Evolutionary conservation across 2,329 filamentous ascomycete species (phyloP).

Genomic region (Aspergillus felis): DNA sequence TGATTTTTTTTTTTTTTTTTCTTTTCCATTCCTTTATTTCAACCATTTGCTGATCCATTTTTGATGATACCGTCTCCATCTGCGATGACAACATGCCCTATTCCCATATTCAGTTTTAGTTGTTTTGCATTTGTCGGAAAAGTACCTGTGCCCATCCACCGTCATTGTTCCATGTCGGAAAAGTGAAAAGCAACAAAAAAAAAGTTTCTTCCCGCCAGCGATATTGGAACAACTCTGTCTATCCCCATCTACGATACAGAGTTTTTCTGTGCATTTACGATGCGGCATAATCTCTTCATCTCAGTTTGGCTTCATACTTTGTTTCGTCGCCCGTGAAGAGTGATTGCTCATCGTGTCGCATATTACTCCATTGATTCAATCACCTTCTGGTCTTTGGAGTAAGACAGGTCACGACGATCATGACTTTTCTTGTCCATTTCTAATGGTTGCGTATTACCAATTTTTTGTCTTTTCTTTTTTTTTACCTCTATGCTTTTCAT

Average conservation of each 20-base stretch:
- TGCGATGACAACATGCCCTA: constrained; percentile 25
- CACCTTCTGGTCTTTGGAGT: constrained; percentile 15
- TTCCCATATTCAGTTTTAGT: constrained; percentile 29
- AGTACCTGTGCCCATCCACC: constrained; percentile 28
- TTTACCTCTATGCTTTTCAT: constrained; percentile 12
- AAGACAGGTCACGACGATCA: constrained; percentile 34
- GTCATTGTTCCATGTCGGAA: constrained; percentile 27
- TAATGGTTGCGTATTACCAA: constrained; percentile 20
- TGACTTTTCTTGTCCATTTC: constrained; percentile 32
- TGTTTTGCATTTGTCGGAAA: constrained; percentile 28
- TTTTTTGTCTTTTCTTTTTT: constrained; percentile 21
- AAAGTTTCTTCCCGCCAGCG: constrained; percentile 23
- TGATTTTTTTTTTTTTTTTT: constrained; percentile 24
- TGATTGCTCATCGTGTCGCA: constrained; percentile 14
- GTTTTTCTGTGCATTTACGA: constrained; percentile 12
- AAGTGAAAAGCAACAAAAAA: constrained; percentile 32
- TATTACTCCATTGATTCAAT: constrained; percentile 8
- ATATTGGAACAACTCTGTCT: constrained; percentile 20
- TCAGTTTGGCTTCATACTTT: constrained; percentile 11
- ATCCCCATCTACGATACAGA: constrained; percentile 13
- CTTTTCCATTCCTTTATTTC: constrained; percentile 19
- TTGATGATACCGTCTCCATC: constrained; percentile 29
- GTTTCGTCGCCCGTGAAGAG: constrained; percentile 11
- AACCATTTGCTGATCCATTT: constrained; percentile 14
- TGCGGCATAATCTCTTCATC: constrained; percentile 10